Base-by-base conservation (phyloP, 768 basidiomycete species). In the Galerina sulciceps region DNA sequence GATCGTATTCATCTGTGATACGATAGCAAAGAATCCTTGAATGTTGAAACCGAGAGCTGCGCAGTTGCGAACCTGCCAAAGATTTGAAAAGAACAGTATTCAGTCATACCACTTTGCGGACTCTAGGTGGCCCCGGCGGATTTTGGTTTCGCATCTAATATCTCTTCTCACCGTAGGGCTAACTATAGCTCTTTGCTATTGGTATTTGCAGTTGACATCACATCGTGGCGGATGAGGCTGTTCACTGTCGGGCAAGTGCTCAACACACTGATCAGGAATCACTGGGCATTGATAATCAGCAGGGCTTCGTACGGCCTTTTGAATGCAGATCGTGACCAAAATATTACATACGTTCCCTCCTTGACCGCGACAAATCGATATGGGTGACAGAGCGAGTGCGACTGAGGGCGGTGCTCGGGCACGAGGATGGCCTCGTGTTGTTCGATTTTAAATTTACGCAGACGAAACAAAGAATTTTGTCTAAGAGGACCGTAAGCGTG, bases 151-250 rank as follows among this genome's bases (percentile, higher is more conserved):
- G 26, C 26, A 31, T 8, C 26, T 31, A 37, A 36, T 18, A 51
- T 22, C 10, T 38, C 35, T 51, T 51, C 49, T 40, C 49, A 51
- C 37, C 37, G 38, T 18, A 23, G 49, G 34, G 36, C 49, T 51
- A 51, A 38, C 20, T 51, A 38, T 51, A 51, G 40, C 37, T 22
- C 36, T 38, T 22, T 14, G 40, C 41, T 20, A 22, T 38, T 51
- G 47, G 48, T 47, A 41, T 40, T 20, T 34, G 15, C 17, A 31
- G 35, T 43, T 43, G 35, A 38, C 59, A 55, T 55, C 47, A 50
- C 59, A 51, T 20, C 53, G 59, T 51, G 52, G 41, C 36, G 6
- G 13, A 42, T 5, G 42, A 55, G 53, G 59, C 47, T 55, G 53
- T 55, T 51, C 57, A 37, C 42, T 40, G 42, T 60, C 48, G 59